Base-by-base conservation (phyloP, 2,329 filamentous ascomycete species). In the Sarocladium oryzae region DNA sequence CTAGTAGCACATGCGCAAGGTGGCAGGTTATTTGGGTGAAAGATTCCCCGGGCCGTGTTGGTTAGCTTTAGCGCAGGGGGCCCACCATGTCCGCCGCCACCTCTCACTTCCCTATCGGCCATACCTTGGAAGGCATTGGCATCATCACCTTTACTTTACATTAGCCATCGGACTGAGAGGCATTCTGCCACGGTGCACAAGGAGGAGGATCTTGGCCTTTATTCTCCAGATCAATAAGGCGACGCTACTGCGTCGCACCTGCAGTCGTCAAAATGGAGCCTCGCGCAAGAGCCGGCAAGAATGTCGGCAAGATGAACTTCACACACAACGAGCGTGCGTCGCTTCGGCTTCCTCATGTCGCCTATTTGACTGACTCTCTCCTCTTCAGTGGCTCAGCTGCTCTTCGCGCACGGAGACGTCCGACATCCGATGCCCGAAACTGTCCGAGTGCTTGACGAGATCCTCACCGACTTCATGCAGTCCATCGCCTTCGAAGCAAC, bases 381-480 rank as follows among this genome's bases (percentile, higher is more conserved):
- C n/a, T 13, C 50, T 46, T 26, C 33, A 88, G 87, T 91, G 50
- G 77, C 82, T 57, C 79, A 84, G 59, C 81, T 92, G 54, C 84
- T 93, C 64, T 88, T 84, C 67, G 87, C 86, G 54, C 87, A 88
- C 65, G 90, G 89, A 65, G 89, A 95, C 69, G 81, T 86, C 52
- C 76, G 79, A 53, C 77, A 86, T 51, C 88, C 90, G 1, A 84
- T 97, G 23, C 84, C 88, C 16, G 83, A 90, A 64, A 96, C 91
- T 9, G 79, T 96, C 54, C 84, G 87, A 55, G 81, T 92, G 49
- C 84, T 97, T 49, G 93, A 97, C 74, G 91, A 96, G 71, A 92
- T 97, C 60, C 82, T 96, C 55, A 96, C 91, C 56, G 93, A 97
- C 73, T 96, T 95, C 75, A 89, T 97, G 66, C 89, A 95, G 65